Base-by-base conservation (phyloP, 345 rosid species). In the Eucalyptus marginata region DNA sequence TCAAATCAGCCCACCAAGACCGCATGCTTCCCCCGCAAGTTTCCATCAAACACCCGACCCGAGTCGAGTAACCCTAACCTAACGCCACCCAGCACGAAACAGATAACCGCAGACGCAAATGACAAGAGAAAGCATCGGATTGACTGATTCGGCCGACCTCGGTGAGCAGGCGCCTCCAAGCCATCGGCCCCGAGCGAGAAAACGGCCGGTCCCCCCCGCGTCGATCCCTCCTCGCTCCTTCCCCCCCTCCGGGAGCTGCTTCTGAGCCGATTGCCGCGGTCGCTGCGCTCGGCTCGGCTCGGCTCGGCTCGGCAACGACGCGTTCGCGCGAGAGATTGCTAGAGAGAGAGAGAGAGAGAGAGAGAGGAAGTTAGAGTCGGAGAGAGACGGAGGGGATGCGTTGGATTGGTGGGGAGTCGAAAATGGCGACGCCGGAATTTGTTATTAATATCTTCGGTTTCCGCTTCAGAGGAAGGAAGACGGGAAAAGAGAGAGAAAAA, bases 91-190 rank as follows among this genome's bases (percentile, higher is more conserved):
- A 4, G 44, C 66, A 15, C 31, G 52, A 24, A 33, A 51, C 22
- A 50, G 10, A 89, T 2, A 29, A 86, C 31, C 56, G 51, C 64
- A 36, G 33, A n/a, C 83, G 7, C 44, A 8, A 64, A 25, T n/a
- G 33, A 36, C 7, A 64, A 50, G 46, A 10, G 52, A 4, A 31
- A 31, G 51, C 46, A 88, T 84, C 25, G 22, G 81, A 64, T 54
- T 11, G 46, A 49, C 7, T 44, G 17, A 8, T 5, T 29, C 29
- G 79, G 85, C 90, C 11, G 88, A 96, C 98, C 98, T 96, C 94
- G 52, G 98, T 91, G 92, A 97, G 93, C 88, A 97, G 89, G 87
- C 95, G 96, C 91, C 98, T 94, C 97, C 97, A 97, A 94, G 98
- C 98, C 99, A 97, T 97, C 89, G 90, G 90, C 90, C 90, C 76